A percentile compares a stretch with the other conserved stretches of the same genome.
These are phyloP conservation scores for Teratosphaeria epicoccoides DNA, from an alignment of 2,329 filamentous ascomycete species.

Conservation along the genomic window DNA sequence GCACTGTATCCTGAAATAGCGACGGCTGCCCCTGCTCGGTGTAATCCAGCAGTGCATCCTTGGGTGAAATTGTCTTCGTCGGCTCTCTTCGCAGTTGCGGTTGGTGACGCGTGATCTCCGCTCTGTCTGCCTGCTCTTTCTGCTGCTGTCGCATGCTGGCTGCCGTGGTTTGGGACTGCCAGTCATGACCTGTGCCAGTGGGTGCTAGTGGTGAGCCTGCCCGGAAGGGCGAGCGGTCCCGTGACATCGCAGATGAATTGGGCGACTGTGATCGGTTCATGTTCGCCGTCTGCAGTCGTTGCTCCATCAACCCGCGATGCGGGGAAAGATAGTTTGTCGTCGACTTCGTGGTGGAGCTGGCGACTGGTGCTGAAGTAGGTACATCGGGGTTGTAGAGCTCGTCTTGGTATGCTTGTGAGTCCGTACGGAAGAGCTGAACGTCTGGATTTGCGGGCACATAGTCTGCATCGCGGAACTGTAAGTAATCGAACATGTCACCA, in stretches of 20 bases:
- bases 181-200: conserved; percentile 26
- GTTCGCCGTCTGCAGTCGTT: conserved; percentile 69
- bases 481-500: conserved; percentile 48
- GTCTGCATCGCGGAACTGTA: conserved; percentile 51
- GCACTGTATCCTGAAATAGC: conserved; percentile 53
- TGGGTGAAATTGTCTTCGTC: conserved; percentile 82
- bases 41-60: conserved; percentile 82
- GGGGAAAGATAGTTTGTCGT: conserved; percentile 44
- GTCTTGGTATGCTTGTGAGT: conserved; percentile 75
- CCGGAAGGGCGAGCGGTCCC: conserved; percentile 73
- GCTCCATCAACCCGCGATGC: conserved; percentile 47
- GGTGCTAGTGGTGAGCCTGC: conserved; percentile 47
- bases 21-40: conserved; percentile 63
- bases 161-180: conserved; percentile 39
- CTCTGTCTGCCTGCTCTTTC: conserved; percentile 50
- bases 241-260: conserved; percentile 35
- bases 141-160: conserved; percentile 51
- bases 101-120: conserved; percentile 24
- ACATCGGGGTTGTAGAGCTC: conserved; percentile 66
- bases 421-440: conserved; percentile 59
- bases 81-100: conserved; percentile 27
- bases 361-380: conserved; percentile 49
- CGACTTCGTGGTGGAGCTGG: conserved; percentile 48
- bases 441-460: conserved; percentile 49
- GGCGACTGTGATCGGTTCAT: conserved; percentile 53